Evolutionary conservation across 371 early-diverging fungal genomes (phyloP), one percentile per base, ranked within the genome.

Genomic region (Mucor racemosus): DNA sequence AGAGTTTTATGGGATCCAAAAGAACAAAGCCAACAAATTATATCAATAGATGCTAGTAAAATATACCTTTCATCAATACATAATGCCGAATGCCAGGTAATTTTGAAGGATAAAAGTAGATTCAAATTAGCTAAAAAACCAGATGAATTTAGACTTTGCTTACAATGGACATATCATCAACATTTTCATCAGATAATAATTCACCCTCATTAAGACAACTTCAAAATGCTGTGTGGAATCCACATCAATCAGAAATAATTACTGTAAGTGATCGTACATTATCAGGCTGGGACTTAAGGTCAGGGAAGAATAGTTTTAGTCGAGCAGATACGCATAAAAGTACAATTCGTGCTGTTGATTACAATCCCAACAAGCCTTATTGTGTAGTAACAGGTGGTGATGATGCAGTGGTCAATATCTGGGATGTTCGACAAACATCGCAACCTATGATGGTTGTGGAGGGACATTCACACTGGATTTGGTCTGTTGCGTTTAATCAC

Each of bases 391-490:
- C 95, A 0, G 94, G 91, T 19, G 95, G 95, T 8, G 91, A 95
- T 71, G 97, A 97, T 81, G 90, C 94, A 40, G 64, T 73, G 11
- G 85, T 95, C 6, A 84, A 89, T 56, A 82, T 96, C 39, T 97
- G 96, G 96, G 97, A 97, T 75, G 66, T 84, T 0, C 81, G 97
- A 15, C 82, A 87, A 34, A 61, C 84, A 1, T 55, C 69, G 0
- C 48, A 74, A 0, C 86, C 90, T 0, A 58, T 94, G 5, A 84
- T 91, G 77, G 79, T 78, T 3, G 71, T 95, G 0, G 77, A 82
- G 21, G 86, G 92, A 50, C 97, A 97, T 66, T 85, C 93, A 0
- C 96, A 95, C 71, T 97, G 97, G 94, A 82, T 96, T 10, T 93
- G 92, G 89, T 81, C 86, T 9, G 91, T 95, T 15, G 86, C 86